Conservation (phyloP, 1,139 yeast genomes). For the Arxiozyma heterogenica region DNA sequence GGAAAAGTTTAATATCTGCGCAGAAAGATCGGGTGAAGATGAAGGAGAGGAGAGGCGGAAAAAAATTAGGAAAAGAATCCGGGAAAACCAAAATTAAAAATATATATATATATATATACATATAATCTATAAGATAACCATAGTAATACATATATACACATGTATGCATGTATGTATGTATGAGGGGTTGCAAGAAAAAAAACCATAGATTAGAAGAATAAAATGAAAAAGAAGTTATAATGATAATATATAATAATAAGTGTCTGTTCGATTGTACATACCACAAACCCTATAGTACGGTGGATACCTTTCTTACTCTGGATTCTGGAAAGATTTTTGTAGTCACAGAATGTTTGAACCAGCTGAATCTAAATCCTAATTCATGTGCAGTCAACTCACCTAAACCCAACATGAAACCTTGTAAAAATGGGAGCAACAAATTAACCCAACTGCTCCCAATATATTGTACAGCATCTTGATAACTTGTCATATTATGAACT, state of each 20-base stretch:
- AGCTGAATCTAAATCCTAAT: constrained; percentile 69
- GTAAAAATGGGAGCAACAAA: constrained; percentile 74
- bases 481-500: background rate
- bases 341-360: constrained; percentile 41
- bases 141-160: no score
- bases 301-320: background rate
- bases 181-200: background rate
- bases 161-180: no score
- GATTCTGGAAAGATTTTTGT: constrained; percentile 22
- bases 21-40: background rate
- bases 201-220: background rate
- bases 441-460: constrained; percentile 52
- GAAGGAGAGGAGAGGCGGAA: background rate
- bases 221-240: background rate
- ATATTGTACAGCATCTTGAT: background rate
- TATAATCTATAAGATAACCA: background rate
- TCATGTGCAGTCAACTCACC: constrained; percentile 96
- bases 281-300: background rate
- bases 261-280: background rate
- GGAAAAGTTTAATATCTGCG: background rate
- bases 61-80: no score
- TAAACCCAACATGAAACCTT: constrained; percentile 93
- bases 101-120: no score
- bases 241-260: background rate
- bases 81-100: no score